These are phyloP conservation scores for Suaeda aralocaspica DNA, from an alignment of 148 eudicot genomes.

Conservation along the genomic window DNA sequence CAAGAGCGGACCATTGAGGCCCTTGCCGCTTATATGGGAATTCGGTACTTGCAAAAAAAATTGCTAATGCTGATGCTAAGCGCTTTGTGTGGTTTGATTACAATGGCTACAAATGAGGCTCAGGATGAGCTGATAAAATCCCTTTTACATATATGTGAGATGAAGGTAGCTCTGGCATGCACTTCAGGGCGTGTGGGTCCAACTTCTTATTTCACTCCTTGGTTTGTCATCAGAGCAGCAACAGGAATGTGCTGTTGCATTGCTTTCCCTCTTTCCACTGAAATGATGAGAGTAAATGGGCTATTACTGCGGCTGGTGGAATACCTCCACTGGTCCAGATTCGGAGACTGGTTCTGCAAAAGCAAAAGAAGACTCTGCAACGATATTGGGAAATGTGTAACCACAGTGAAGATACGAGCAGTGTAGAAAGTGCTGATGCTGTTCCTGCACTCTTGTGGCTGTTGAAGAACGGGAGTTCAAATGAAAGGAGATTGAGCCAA, in stretches of 20 bases:
- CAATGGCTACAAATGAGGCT: slow-evolving; percentile 88
- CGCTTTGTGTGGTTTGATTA: slow-evolving; percentile 87
- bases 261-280: slow-evolving; percentile 82
- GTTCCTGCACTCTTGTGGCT: slow-evolving; percentile 98
- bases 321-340: slow-evolving; percentile 99
- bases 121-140: slow-evolving; percentile 90
- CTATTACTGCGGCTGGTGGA: slow-evolving; percentile 99
- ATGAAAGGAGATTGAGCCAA: slow-evolving; percentile 90
- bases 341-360: slow-evolving; percentile 94
- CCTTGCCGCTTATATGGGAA: slow-evolving; percentile 94
- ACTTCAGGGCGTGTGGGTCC: slow-evolving; percentile 99
- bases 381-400: slow-evolving; percentile 94
- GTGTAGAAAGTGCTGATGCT: slow-evolving; percentile 99
- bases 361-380: slow-evolving; percentile 98
- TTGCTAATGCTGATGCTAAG: slow-evolving; percentile 85
- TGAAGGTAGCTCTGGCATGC: slow-evolving; percentile 89
- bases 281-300: slow-evolving; percentile 99
- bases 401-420: slow-evolving; percentile 98
- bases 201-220: slow-evolving; percentile 91
- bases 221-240: slow-evolving; percentile 99
- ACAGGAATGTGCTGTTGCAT: slow-evolving; percentile 97
- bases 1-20: slow-evolving; percentile 98
- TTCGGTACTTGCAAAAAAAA: slow-evolving; percentile 64
- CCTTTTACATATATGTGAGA: slow-evolving; percentile 72
- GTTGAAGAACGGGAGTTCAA: slow-evolving; percentile 87